A percentile compares a stretch with the other conserved stretches of the same genome.
Evolutionary conservation across 306 rosid genomes (phyloP).

Genomic region (barrel medic (Medicago truncatula)): MtrunA17r5.0-ANR NC_053044.1:26861001-26861500

Average conservation of each 20-base stretch:
- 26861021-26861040: neutral
- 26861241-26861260: constrained; percentile 63
- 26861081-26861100: constrained; percentile 46
- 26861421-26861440: constrained; percentile 61
- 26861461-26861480: constrained; percentile 77
- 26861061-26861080: constrained; percentile 11
- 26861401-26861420: constrained; percentile 53
- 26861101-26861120: constrained; percentile 61
- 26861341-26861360: constrained; percentile 69
- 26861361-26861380: constrained; percentile 55
- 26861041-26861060: neutral
- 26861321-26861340: constrained; percentile 62
- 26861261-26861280: constrained; percentile 72
- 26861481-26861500: constrained; percentile 83
- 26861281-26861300: constrained; percentile 76
- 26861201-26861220: constrained; percentile 73
- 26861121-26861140: constrained; percentile 57
- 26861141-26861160: constrained; percentile 68
- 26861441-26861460: constrained; percentile 61
- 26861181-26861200: constrained; percentile 62
- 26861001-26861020: neutral
- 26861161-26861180: constrained; percentile 69
- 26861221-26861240: constrained; percentile 82
- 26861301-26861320: constrained; percentile 40
- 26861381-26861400: constrained; percentile 58